Base-by-base conservation (phyloP, 2,329 filamentous ascomycete species). In the Curvularia sp. region DNA sequence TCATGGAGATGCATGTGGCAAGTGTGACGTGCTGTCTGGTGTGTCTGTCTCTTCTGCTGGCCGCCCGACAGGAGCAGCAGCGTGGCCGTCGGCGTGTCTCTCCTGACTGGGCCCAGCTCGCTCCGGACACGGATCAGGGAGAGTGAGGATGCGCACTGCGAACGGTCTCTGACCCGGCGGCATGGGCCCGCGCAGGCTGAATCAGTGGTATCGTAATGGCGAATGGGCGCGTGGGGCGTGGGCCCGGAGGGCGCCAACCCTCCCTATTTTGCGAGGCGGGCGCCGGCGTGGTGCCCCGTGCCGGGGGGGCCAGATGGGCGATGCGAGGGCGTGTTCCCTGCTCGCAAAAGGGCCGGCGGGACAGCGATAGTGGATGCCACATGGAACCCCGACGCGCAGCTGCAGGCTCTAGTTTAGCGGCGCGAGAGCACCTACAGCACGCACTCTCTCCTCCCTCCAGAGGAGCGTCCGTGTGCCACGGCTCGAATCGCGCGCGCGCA, bases 401-500 rank as follows among this genome's bases (percentile, higher is more conserved):
- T 59, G 61, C 53, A 57, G 43, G 58, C 49, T 15, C 48, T 56
- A 49, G 26, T 51, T 55, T 31, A 31, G 61, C 62, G 55, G 26
- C 58, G 54, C 57, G 49, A 33, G 50, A 41, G 26, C 26, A 28
- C n/a, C 28, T 18, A n/a, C 43, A 30, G 43, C 26, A 28, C 18
- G 26, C 26, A n/a, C n/a, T 47, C 30, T 51, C 59, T 46, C 26
- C 24, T 30, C 52, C 57, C 18, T 18, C 18, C 18, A 18, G 18
- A 48, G 49, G 49, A 41, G 57, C 57, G 58, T 51, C 68, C 65
- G 61, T 64, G 65, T 63, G 57, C 55, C 54, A 52, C 58, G 59
- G 53, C 59, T 65, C 60, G 64, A 67, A 60, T 64, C 65, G 41
- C 9, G 61, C 66, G 59, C 61, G 63, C 60, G 60, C 63, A 60